phyloP scores from a whole-genome alignment of 2,329 filamentous ascomycete genomes.

The Verticillium albo-atrum region DNA sequence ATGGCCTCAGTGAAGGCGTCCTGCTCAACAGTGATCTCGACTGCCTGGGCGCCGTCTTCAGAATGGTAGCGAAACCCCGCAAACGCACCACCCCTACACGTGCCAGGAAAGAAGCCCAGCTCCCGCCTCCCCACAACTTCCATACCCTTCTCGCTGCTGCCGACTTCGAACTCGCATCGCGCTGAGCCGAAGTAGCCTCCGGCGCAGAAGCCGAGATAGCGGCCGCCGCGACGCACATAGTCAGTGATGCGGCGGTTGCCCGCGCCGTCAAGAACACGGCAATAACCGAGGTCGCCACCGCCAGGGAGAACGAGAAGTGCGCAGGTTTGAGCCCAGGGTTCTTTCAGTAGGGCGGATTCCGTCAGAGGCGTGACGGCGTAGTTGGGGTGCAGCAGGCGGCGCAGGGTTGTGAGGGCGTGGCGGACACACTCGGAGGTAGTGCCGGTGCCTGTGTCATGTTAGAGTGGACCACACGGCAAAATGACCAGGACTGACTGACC shows the following conservation, averaged over 20 bases:
- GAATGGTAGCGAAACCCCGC: conserved; percentile 86
- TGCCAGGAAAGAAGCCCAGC: conserved; percentile 82
- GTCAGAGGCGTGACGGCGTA: conserved; percentile 89
- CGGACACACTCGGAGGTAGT: conserved; percentile 84
- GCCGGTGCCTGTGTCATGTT: conserved; percentile 60
- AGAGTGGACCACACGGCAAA: neutral
- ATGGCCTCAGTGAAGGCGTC: conserved; percentile 46
- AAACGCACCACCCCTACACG: conserved; percentile 82
- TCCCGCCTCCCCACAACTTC: conserved; percentile 85
- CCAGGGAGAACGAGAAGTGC: conserved; percentile 89
- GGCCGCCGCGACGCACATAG: conserved; percentile 80
- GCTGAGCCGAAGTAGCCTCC: conserved; percentile 86
- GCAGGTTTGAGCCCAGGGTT: conserved; percentile 86
- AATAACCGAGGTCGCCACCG: conserved; percentile 91
- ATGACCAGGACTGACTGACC: conserved; percentile 45
- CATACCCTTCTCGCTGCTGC: conserved; percentile 59
- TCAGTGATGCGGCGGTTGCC: conserved; percentile 82
- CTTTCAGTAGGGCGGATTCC: conserved; percentile 74
- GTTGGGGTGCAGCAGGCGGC: conserved; percentile 78
- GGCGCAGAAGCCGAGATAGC: conserved; percentile 88
- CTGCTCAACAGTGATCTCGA: conserved; percentile 60
- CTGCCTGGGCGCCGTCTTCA: conserved; percentile 76
- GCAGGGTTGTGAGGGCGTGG: conserved; percentile 82
- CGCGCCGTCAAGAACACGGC: conserved; percentile 77
- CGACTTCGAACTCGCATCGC: conserved; percentile 88